A percentile compares a stretch with the other conserved stretches of the same genome.
Conservation (phyloP, 2,329 filamentous ascomycete genomes). For the Penicillium olsonii region DNA sequence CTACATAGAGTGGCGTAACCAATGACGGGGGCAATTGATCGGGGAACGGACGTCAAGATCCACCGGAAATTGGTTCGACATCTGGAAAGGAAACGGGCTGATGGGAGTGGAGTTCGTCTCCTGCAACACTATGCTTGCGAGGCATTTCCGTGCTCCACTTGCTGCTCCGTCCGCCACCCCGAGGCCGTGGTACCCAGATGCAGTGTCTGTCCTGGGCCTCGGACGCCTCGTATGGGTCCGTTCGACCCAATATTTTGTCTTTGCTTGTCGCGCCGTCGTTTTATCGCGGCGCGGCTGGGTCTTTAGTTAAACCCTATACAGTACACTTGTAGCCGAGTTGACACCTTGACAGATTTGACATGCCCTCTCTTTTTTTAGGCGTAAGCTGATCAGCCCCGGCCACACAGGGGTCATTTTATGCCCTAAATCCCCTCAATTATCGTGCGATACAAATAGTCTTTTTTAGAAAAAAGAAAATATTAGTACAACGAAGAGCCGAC, state of each 20-base stretch:
- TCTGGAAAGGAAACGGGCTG: constrained; percentile 6
- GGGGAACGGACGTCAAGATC: constrained; percentile 1
- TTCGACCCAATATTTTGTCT: constrained; percentile 2
- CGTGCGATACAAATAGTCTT: not conserved
- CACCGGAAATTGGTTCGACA: constrained; percentile 9
- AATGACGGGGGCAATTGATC: constrained; percentile 4
- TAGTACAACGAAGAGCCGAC: not conserved
- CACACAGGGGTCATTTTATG: not conserved
- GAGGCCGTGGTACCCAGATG: constrained; percentile 3
- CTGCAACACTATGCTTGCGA: not conserved
- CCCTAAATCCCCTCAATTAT: not conserved
- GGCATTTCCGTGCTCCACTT: constrained; percentile 10
- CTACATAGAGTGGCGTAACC: not conserved
- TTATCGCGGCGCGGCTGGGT: constrained; percentile 7
- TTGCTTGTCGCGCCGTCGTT: constrained; percentile 12
- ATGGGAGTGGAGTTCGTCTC: not conserved
- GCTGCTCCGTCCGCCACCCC: not conserved
- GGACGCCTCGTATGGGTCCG: constrained; percentile 9
- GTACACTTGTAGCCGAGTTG: constrained; percentile 15
- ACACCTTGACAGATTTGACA: constrained; percentile 10
- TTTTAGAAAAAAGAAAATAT: not conserved
- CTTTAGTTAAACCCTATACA: constrained; percentile 10
- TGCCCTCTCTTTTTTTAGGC: not conserved
- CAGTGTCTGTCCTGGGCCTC: not conserved
- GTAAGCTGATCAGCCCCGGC: not conserved